phyloP scores from a whole-genome alignment of 306 rosid species.

The Casuarina glauca region DNA sequence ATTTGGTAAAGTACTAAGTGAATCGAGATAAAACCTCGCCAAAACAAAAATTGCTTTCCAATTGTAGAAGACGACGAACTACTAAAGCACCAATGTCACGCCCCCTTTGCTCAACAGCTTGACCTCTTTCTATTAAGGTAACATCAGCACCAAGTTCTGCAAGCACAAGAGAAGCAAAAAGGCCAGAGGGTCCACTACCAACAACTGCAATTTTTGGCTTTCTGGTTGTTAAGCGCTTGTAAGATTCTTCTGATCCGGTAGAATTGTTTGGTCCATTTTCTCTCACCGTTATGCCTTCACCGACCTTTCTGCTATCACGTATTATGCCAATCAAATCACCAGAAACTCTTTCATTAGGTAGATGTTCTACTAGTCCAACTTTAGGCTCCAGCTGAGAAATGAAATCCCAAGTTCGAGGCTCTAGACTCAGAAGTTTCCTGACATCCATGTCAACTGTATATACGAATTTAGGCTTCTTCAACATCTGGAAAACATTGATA shows the following conservation, averaged over 20 bases:
- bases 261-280: slow-evolving; percentile 36
- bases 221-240: slow-evolving; percentile 21
- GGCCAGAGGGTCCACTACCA: slow-evolving; percentile 95
- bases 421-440: slow-evolving; percentile 56
- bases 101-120: slow-evolving; percentile 92
- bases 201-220: slow-evolving; percentile 82
- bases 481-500: slow-evolving; percentile 44
- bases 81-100: slow-evolving; percentile 88
- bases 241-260: slow-evolving; percentile 33
- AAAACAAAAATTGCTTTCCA: slow-evolving; percentile 93
- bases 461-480: slow-evolving; percentile 90
- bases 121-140: slow-evolving; percentile 97
- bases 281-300: slow-evolving; percentile 21
- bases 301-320: slow-evolving; percentile 42
- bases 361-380: slow-evolving; percentile 75
- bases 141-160: slow-evolving; percentile 93
- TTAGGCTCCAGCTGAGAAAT: slow-evolving; percentile 75
- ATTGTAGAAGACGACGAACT: slow-evolving; percentile 66
- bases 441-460: slow-evolving; percentile 94
- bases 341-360: slow-evolving; percentile 43
- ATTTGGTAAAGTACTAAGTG: slow-evolving; percentile 24
- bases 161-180: slow-evolving; percentile 86
- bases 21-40: slow-evolving; percentile 81
- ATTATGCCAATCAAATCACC: slow-evolving; percentile 62
- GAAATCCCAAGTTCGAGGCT: slow-evolving; percentile 87